phyloP scores from a whole-genome alignment of 2,329 filamentous ascomycete species.

The Colletotrichum gloeosporioides region DNA sequence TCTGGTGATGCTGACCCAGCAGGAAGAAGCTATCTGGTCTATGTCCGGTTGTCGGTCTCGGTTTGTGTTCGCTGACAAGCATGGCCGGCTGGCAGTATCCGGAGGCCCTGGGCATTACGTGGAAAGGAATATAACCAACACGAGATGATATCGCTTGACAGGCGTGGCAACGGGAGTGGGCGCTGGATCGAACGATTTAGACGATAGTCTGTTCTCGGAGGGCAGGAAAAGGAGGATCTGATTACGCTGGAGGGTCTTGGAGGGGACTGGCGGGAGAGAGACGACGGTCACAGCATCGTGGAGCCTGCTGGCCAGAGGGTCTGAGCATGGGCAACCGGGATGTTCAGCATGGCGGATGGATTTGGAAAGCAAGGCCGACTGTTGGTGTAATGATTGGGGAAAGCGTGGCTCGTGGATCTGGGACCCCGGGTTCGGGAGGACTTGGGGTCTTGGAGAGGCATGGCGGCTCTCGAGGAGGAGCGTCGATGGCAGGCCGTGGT shows the following conservation, averaged over 20 bases:
- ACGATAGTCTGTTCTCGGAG: not conserved
- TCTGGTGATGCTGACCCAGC: not conserved
- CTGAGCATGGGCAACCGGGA: not conserved
- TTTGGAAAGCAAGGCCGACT: slow-evolving; percentile 4
- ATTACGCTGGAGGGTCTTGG: not conserved
- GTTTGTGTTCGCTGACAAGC: not conserved
- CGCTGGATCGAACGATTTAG: slow-evolving; percentile 1
- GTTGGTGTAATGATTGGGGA: not conserved
- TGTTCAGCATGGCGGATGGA: not conserved
- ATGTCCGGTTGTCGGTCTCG: not conserved
- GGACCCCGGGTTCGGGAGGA: not conserved
- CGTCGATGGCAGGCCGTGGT: not conserved
- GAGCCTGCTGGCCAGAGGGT: not conserved
- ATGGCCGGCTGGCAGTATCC: not conserved
- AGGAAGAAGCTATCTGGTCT: not conserved
- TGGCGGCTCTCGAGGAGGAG: not conserved
- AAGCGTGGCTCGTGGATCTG: not conserved
- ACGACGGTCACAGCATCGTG: slow-evolving; percentile 4
- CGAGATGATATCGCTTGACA: slow-evolving; percentile 9
- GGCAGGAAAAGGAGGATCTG: not conserved
- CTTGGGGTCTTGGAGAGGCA: not conserved
- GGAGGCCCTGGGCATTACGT: not conserved
- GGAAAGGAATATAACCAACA: not conserved
- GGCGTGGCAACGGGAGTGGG: not conserved
- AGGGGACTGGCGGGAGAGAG: not conserved